These are phyloP conservation scores for Coprinopsis strossmayeri DNA, from an alignment of 768 basidiomycete genomes.

Conservation along the genomic window DNA sequence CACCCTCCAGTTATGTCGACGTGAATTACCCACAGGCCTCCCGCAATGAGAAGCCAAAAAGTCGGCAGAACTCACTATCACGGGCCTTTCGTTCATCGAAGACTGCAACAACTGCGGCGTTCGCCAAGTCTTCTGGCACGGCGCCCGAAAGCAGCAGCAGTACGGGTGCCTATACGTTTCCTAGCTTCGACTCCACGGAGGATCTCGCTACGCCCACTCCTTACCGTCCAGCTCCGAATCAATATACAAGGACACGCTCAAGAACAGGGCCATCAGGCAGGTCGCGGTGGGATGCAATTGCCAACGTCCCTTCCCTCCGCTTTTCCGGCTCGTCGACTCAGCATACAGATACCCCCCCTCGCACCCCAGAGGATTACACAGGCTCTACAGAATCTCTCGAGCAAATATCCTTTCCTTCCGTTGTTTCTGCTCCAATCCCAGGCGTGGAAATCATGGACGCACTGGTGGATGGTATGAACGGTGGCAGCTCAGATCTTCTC, in stretches of 20 bases:
- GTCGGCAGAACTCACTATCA: constrained; percentile 15
- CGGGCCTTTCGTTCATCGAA: constrained; percentile 7
- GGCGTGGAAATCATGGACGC: constrained; percentile 88
- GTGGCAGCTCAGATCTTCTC: constrained; percentile 47
- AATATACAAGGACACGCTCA: constrained; percentile 43
- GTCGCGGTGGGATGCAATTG: constrained; percentile 35
- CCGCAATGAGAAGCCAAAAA: constrained; percentile 26
- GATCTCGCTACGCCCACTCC: constrained; percentile 20
- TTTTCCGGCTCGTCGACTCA: constrained; percentile 66
- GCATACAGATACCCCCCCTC: constrained; percentile 66
- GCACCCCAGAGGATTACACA: constrained; percentile 53
- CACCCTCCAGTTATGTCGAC: constrained; percentile 37
- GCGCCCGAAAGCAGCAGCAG: not conserved
- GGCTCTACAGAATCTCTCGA: constrained; percentile 36
- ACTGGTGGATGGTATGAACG: constrained; percentile 86
- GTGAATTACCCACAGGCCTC: constrained; percentile 33
- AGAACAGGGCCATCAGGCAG: constrained; percentile 51
- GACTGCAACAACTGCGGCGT: constrained; percentile 10
- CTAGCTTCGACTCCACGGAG: constrained; percentile 27
- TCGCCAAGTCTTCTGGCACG: constrained; percentile 2
- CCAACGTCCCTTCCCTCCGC: constrained; percentile 45
- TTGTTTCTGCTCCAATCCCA: constrained; percentile 70
- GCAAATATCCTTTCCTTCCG: constrained; percentile 42
- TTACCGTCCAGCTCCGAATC: constrained; percentile 19
- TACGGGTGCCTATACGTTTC: constrained; percentile 35